These are phyloP conservation scores for Marasmius tenuissimus DNA, from an alignment of 1,284 basidiomycete species.

Conservation along the genomic window DNA sequence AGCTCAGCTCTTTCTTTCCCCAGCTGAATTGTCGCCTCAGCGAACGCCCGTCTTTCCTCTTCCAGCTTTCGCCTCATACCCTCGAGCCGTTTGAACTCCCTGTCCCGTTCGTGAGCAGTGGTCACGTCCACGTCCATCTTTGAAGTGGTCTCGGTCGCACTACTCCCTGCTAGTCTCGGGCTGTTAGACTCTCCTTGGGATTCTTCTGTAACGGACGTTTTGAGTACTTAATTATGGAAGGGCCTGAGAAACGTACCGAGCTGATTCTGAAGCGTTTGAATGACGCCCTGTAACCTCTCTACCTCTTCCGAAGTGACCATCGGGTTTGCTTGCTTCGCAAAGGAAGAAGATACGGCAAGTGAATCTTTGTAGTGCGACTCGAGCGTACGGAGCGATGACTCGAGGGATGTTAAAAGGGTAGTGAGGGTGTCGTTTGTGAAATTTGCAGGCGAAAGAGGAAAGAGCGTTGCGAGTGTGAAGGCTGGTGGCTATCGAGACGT, in stretches of 20 bases:
- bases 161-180: no score
- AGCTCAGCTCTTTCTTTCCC: slow-evolving; percentile 65
- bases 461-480: slow-evolving; percentile 52
- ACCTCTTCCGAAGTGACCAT: slow-evolving; percentile 35
- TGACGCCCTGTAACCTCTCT: slow-evolving; percentile 44
- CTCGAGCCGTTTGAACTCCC: slow-evolving; percentile 52
- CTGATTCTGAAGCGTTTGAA: slow-evolving; percentile 52
- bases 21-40: slow-evolving; percentile 61
- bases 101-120: slow-evolving; percentile 49
- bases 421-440: slow-evolving; percentile 55
- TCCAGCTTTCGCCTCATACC: slow-evolving; percentile 59
- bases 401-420: slow-evolving; percentile 45
- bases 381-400: slow-evolving; percentile 30
- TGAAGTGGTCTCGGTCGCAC: no score
- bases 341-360: slow-evolving; percentile 18
- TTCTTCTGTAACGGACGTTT: slow-evolving; percentile 36
- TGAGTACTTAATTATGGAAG: slow-evolving; percentile 4
- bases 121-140: slow-evolving; percentile 52
- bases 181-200: slow-evolving; percentile 37
- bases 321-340: slow-evolving; percentile 18
- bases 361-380: slow-evolving; percentile 6
- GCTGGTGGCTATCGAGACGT: slow-evolving; percentile 39
- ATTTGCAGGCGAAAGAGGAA: slow-evolving; percentile 55
- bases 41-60: slow-evolving; percentile 65
- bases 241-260: slow-evolving; percentile 43